A percentile compares a stretch with the other conserved stretches of the same genome.
These are phyloP conservation scores for Citropsis articulata DNA, from an alignment of 345 rosid genomes.

Conservation along the genomic window DNA sequence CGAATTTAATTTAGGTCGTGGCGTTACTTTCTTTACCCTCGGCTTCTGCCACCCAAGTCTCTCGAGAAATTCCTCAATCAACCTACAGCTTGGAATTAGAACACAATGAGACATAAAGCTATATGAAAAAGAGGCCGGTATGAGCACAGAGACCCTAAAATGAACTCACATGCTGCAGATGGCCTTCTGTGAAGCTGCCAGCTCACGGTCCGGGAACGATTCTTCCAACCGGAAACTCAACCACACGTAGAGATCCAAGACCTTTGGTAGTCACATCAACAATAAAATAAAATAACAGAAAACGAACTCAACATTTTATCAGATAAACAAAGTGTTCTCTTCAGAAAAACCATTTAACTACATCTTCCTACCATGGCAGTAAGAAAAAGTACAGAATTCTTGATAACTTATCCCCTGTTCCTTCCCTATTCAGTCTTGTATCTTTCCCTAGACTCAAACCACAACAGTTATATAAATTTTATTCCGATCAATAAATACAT, in stretches of 20 bases:
- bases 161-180: slow-evolving; percentile 72
- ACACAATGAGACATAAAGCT: not conserved
- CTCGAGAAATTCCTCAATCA: slow-evolving; percentile 85
- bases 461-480: not conserved
- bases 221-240: slow-evolving; percentile 82
- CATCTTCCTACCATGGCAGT: not conserved
- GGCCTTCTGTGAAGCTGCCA: slow-evolving; percentile 77
- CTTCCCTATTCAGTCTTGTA: not conserved
- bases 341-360: not conserved
- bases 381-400: not conserved
- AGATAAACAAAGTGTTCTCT: not conserved
- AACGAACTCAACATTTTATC: not conserved
- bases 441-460: not conserved
- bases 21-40: slow-evolving; percentile 11
- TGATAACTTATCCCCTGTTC: not conserved
- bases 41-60: slow-evolving; percentile 54
- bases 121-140: not conserved
- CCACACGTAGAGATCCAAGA: slow-evolving; percentile 90
- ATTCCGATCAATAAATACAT: not conserved
- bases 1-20: slow-evolving; percentile 9
- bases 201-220: slow-evolving; percentile 74
- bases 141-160: not conserved
- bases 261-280: slow-evolving; percentile 40
- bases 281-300: not conserved
- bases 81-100: slow-evolving; percentile 34